A percentile compares a stretch with the other conserved stretches of the same genome.
Evolutionary conservation across 352 stramenopile genomes (phyloP).

Genomic region (Phytopythium helicoides): DNA sequence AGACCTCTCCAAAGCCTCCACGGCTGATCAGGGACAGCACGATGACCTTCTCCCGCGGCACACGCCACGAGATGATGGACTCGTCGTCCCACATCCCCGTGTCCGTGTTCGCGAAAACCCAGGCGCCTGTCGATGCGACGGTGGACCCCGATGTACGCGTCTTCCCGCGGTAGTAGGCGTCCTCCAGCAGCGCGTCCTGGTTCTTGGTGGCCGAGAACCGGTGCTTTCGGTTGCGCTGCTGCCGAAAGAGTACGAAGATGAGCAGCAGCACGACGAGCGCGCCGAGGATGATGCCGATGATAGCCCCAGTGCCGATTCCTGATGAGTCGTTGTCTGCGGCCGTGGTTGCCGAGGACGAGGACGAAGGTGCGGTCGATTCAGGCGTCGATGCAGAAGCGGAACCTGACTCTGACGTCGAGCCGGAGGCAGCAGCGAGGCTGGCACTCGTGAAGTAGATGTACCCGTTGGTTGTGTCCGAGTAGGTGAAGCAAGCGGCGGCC

Average conservation of each 20-base stretch:
- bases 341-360: conserved; percentile 4
- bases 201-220: conserved; percentile 2
- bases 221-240: conserved; percentile 13
- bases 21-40: conserved; percentile 14
- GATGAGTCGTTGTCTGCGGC: conserved; percentile 1
- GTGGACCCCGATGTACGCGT: conserved; percentile 20
- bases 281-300: conserved; percentile 30
- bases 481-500: conserved; percentile 16
- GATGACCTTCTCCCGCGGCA: conserved; percentile 16
- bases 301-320: conserved; percentile 13
- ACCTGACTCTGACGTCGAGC: neutral
- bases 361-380: conserved; percentile 9
- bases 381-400: neutral
- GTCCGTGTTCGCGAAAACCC: neutral
- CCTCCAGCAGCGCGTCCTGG: conserved; percentile 18
- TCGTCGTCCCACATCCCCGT: conserved; percentile 12
- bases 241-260: conserved; percentile 23
- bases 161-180: conserved; percentile 26
- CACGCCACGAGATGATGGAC: conserved; percentile 12
- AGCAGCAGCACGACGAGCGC: conserved; percentile 24
- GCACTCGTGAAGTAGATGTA: conserved; percentile 39
- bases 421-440: conserved; percentile 14
- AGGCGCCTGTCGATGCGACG: conserved; percentile 15
- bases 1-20: conserved; percentile 21
- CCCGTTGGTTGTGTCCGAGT: conserved; percentile 7